Evolutionary conservation across 2,329 filamentous ascomycete species (phyloP).

Genomic region (Penicillium sp.): DNA sequence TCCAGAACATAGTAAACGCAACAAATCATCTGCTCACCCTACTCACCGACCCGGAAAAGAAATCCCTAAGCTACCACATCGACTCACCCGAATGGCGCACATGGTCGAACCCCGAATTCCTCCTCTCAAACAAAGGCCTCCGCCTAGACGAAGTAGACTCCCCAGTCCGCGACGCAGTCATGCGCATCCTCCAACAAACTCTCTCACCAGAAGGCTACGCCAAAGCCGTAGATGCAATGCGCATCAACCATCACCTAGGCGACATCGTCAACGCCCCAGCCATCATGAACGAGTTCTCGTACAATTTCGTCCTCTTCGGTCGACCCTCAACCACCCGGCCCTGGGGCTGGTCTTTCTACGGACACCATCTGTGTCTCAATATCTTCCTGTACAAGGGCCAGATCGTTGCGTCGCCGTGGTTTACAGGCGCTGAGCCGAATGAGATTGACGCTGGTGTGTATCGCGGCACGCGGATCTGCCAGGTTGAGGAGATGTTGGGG

Average conservation of each 20-base stretch:
- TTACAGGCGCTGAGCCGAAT: constrained; percentile 77
- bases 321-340: constrained; percentile 54
- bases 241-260: constrained; percentile 71
- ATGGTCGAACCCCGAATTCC: constrained; percentile 69
- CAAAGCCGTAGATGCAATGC: constrained; percentile 67
- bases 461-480: constrained; percentile 62
- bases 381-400: constrained; percentile 63
- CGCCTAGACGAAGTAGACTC: constrained; percentile 61
- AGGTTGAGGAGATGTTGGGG: constrained; percentile 61
- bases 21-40: constrained; percentile 47
- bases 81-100: constrained; percentile 69
- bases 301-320: constrained; percentile 72
- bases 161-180: constrained; percentile 48
- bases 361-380: constrained; percentile 72
- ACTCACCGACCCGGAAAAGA: constrained; percentile 50
- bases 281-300: constrained; percentile 71
- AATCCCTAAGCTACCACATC: constrained; percentile 56
- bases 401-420: constrained; percentile 68
- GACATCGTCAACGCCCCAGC: constrained; percentile 58
- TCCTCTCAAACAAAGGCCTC: constrained; percentile 64
- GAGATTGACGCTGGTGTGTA: constrained; percentile 63
- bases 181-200: constrained; percentile 55
- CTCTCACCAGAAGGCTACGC: constrained; percentile 67
- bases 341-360: constrained; percentile 73
- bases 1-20: constrained; percentile 54